Conservation (phyloP, 495 filamentous ascomycete species). For the Polyplosphaeria fusca region DNA sequence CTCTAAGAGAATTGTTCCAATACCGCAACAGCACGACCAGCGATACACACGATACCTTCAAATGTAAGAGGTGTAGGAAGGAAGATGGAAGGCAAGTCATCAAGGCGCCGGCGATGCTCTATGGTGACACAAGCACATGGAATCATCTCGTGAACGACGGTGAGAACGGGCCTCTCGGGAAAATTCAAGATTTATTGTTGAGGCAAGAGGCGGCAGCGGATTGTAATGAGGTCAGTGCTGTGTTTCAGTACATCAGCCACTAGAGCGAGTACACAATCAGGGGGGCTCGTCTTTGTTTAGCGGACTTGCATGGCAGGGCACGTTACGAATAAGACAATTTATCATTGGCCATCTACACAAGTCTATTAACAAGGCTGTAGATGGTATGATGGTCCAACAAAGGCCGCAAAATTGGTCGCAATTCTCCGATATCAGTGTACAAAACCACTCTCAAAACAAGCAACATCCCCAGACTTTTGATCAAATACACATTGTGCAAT, state of each 20-base stretch:
- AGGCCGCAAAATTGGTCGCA: too few species aligned
- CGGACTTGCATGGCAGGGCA: too few species aligned
- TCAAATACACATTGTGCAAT: constrained; percentile 57
- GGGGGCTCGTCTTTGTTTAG: too few species aligned
- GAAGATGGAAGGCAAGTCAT: constrained; percentile 75
- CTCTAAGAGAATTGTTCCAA: constrained; percentile 86
- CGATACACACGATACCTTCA: constrained; percentile 98
- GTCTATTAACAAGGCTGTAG: too few species aligned
- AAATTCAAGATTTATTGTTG: constrained; percentile 88
- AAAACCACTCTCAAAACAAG: too few species aligned
- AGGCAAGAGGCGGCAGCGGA: constrained; percentile 75
- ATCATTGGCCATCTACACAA: too few species aligned
- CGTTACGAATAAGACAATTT: too few species aligned
- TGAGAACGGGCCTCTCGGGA: constrained; percentile 61
- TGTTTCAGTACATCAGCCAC: constrained; percentile 99
- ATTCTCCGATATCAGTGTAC: too few species aligned
- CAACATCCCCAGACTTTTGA: too few species aligned
- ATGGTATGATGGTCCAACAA: too few species aligned
- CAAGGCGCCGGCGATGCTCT: constrained; percentile 90
- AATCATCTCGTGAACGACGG: constrained; percentile 89
- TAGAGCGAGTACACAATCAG: too few species aligned
- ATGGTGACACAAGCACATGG: constrained; percentile 98
- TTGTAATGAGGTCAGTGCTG: constrained; percentile 72
- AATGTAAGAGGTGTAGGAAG: constrained; percentile 90
- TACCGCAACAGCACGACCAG: constrained; percentile 78